Conservation (phyloP, 148 eudicot species). For the Dianthus caryophyllus region DNA sequence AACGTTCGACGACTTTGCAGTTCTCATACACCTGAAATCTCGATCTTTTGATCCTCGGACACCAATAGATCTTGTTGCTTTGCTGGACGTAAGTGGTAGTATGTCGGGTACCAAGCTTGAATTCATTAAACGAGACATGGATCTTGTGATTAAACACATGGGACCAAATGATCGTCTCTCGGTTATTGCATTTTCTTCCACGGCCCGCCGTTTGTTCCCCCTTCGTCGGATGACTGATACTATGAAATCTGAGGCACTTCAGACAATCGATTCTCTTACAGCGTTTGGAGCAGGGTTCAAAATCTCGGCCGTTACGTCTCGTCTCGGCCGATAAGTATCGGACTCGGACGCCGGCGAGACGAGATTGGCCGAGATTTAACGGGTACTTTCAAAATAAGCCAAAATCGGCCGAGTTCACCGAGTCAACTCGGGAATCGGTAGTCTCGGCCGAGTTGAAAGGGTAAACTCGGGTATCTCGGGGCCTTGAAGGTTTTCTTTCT, state of each 20-base stretch:
- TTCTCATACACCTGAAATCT: conserved; percentile 70
- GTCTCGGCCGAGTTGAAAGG: no score
- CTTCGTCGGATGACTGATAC: conserved; percentile 63
- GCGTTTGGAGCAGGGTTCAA: no score
- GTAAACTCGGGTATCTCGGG: no score
- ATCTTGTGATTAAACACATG: conserved; percentile 73
- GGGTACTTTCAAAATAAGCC: no score
- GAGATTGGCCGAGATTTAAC: no score
- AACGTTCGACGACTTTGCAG: conserved; percentile 41
- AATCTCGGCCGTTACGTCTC: no score
- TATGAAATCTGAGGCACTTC: conserved; percentile 63
- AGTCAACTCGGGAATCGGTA: no score
- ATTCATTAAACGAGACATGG: conserved; percentile 81
- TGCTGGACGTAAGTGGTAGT: conserved; percentile 83
- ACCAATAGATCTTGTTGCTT: conserved; percentile 76
- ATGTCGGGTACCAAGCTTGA: conserved; percentile 94
- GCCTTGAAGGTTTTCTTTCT: no score
- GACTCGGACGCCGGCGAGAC: no score
- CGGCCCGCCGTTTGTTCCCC: conserved; percentile 74
- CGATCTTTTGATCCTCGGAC: conserved; percentile 56
- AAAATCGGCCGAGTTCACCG: no score
- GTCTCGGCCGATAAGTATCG: no score
- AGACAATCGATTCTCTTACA: conserved; percentile 64
- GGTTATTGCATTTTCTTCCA: conserved; percentile 71
- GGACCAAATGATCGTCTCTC: conserved; percentile 76